A percentile compares a stretch with the other conserved stretches of the same genome.
Conservation (phyloP, 2,329 filamentous ascomycete species). For the Scedosporium minutisporum region DNA sequence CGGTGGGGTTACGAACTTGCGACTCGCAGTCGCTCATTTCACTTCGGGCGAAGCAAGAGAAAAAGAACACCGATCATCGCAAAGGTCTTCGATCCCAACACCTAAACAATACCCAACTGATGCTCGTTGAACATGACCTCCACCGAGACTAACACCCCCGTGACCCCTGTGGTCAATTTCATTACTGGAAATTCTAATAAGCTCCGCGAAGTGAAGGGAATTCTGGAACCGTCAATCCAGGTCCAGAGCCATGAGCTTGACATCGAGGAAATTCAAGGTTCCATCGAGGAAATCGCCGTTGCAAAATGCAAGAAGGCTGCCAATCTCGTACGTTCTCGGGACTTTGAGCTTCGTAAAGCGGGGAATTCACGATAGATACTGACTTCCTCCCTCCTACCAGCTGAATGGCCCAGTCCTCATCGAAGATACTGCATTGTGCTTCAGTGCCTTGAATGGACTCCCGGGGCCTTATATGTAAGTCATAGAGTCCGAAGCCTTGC, state of each 20-base stretch:
- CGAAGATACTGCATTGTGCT: slow-evolving; percentile 92
- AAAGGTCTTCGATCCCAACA: no score
- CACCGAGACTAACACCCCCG: no score
- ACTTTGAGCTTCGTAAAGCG: not conserved
- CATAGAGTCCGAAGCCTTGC: no score
- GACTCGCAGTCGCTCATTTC: no score
- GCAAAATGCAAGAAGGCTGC: slow-evolving; percentile 84
- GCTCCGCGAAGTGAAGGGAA: slow-evolving; percentile 77
- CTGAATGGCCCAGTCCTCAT: slow-evolving; percentile 81
- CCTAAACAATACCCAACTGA: no score
- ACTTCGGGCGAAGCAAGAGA: no score
- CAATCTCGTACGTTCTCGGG: slow-evolving; percentile 48
- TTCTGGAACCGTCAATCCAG: slow-evolving; percentile 65
- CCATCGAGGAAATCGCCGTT: slow-evolving; percentile 78
- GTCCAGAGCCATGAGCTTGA: slow-evolving; percentile 69
- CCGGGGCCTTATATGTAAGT: slow-evolving; percentile 92
- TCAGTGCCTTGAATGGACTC: slow-evolving; percentile 79
- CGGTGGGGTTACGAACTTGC: no score
- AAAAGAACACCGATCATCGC: no score
- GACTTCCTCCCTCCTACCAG: slow-evolving; percentile 31
- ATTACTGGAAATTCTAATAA: slow-evolving; percentile 97
- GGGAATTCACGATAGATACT: not conserved
- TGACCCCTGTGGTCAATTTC: slow-evolving; percentile 61
- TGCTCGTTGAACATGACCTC: no score
- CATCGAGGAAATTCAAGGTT: slow-evolving; percentile 82